A percentile compares a stretch with the other conserved stretches of the same genome.
Evolutionary conservation across 192 early-diverging fungal genomes (phyloP).

Genomic region (Dimargaris xerosporica): DNA sequence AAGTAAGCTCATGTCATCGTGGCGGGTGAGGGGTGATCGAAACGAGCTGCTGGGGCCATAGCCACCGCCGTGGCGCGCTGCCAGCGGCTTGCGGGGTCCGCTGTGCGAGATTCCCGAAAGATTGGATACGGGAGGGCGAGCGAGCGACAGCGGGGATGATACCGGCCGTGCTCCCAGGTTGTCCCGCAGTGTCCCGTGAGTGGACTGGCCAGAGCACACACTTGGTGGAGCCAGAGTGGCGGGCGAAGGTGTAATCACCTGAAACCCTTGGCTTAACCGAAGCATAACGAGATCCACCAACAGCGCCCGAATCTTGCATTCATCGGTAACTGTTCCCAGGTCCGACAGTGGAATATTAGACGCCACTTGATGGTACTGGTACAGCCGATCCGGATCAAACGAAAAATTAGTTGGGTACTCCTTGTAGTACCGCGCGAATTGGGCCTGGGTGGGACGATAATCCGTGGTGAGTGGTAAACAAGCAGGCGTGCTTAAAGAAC

Average conservation of each 20-base stretch:
- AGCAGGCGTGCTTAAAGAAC: too few relatives aligned
- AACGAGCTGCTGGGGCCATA: background rate
- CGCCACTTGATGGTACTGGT: background rate
- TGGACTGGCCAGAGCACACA: background rate
- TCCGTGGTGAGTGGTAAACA: constrained; percentile 87
- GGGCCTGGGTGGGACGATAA: constrained; percentile 45
- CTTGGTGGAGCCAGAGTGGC: background rate
- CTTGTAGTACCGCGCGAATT: constrained; percentile 49
- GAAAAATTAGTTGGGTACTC: constrained; percentile 33
- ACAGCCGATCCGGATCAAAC: background rate
- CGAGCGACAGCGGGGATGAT: background rate
- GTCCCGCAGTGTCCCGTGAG: background rate
- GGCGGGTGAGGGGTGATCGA: background rate
- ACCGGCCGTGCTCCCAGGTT: background rate
- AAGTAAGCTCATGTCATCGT: background rate
- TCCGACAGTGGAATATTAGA: constrained; percentile 36
- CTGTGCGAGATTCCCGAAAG: background rate
- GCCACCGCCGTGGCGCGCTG: background rate
- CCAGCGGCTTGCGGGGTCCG: background rate
- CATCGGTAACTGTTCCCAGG: constrained; percentile 29
- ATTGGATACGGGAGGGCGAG: background rate
- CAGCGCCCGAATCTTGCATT: constrained; percentile 31
- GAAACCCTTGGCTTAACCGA: constrained; percentile 85
- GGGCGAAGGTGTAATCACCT: constrained; percentile 46
- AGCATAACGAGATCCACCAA: constrained; percentile 76